Evolutionary conservation across 345 rosid genomes (phyloP).

Genomic region (Lepidium aucheri): DNA sequence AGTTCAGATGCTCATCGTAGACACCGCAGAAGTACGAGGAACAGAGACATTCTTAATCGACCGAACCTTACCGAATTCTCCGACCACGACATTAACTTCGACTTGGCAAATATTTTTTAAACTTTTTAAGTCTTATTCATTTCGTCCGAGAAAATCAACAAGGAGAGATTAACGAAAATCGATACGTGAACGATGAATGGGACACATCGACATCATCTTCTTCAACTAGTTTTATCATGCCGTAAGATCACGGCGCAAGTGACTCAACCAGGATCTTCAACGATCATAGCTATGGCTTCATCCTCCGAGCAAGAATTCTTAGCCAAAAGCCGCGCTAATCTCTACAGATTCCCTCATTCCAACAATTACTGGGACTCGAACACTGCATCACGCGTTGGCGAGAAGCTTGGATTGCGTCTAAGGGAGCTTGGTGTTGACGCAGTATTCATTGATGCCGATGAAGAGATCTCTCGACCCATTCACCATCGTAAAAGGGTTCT

Average conservation of each 20-base stretch:
- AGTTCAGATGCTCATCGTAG: no score
- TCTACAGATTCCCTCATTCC: conserved; percentile 48
- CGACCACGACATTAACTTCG: neutral
- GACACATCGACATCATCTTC: conserved; percentile 44
- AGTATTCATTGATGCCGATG: conserved; percentile 47
- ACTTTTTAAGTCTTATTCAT: no score
- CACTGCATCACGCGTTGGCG: conserved; percentile 78
- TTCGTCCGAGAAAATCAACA: neutral
- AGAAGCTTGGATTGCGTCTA: conserved; percentile 63
- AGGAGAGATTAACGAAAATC: neutral
- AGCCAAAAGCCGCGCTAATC: conserved; percentile 52
- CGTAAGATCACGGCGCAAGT: conserved; percentile 86
- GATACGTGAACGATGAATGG: conserved; percentile 20
- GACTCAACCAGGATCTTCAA: conserved; percentile 42
- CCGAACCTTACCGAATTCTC: neutral
- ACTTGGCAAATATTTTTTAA: neutral
- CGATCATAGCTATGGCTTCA: conserved; percentile 85
- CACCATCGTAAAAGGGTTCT: conserved; percentile 54
- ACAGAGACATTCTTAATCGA: neutral
- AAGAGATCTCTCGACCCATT: conserved; percentile 66
- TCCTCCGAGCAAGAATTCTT: conserved; percentile 72
- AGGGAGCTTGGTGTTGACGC: conserved; percentile 51
- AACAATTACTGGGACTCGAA: conserved; percentile 57
- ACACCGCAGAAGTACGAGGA: conserved; percentile 1
- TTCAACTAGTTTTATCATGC: conserved; percentile 71